A percentile compares a stretch with the other conserved stretches of the same genome.
Evolutionary conservation across 768 basidiomycete genomes (phyloP).

Genomic region (Lactarius sp.): DNA sequence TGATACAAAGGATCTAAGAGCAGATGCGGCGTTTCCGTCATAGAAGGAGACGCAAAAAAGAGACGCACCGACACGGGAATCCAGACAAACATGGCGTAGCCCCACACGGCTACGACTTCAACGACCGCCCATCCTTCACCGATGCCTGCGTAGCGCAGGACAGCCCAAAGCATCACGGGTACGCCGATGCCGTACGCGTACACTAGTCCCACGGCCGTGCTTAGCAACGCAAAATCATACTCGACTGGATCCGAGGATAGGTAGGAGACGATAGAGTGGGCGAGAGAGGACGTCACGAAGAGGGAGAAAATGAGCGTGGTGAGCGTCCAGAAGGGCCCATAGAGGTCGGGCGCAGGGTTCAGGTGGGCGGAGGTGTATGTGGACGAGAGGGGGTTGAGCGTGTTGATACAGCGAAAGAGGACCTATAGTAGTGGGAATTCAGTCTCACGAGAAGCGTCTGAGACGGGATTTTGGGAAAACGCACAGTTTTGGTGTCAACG

Average conservation of each 20-base stretch:
- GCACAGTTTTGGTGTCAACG: conserved; percentile 72
- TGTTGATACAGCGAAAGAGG: conserved; percentile 68
- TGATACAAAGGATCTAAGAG: conserved; percentile 72
- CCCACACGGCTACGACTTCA: conserved; percentile 78
- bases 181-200: conserved; percentile 84
- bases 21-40: background rate
- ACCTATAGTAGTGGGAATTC: conserved; percentile 40
- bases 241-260: conserved; percentile 64
- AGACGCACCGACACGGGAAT: conserved; percentile 74
- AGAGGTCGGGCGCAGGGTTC: conserved; percentile 63
- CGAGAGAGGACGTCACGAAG: conserved; percentile 91
- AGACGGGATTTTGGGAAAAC: conserved; percentile 17
- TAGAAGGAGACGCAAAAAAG: background rate
- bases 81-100: conserved; percentile 81
- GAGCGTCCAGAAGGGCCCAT: conserved; percentile 96
- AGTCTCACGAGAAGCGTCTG: background rate
- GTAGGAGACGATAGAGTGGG: conserved; percentile 82
- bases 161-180: conserved; percentile 80
- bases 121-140: conserved; percentile 79
- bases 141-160: conserved; percentile 79
- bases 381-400: conserved; percentile 66
- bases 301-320: conserved; percentile 91
- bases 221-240: conserved; percentile 84
- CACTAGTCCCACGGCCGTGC: conserved; percentile 75
- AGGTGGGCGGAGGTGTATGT: conserved; percentile 60